Conservation (phyloP, 108 stramenopile species). For the Halocafeteria seosinensis region DNA sequence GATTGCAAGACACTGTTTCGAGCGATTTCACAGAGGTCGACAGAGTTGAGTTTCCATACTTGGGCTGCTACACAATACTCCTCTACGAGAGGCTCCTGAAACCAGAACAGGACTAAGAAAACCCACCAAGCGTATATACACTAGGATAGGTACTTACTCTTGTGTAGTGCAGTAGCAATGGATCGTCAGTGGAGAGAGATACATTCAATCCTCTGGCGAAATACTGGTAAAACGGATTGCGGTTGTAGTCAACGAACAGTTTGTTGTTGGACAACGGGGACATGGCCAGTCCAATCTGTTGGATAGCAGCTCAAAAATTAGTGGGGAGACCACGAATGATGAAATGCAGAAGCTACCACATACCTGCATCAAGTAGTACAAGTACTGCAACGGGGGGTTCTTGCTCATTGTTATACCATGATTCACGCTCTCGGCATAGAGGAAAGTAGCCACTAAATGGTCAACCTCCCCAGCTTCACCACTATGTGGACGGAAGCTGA, state of each 20-base stretch:
- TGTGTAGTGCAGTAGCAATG: constrained; percentile 86
- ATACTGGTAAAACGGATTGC: constrained; percentile 76
- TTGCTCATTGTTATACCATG: constrained; percentile 89
- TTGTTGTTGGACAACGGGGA: constrained; percentile 91
- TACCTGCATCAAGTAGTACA: constrained; percentile 91
- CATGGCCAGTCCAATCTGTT: constrained; percentile 69
- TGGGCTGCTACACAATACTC: constrained; percentile 92
- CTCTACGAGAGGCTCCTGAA: constrained; percentile 82
- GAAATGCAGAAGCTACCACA: too few relatives aligned
- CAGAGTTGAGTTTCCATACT: constrained; percentile 83
- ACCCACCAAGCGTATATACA: too few relatives aligned
- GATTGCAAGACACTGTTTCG: constrained; percentile 80
- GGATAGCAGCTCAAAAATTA: too few relatives aligned
- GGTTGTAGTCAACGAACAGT: constrained; percentile 78
- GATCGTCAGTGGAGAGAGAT: constrained; percentile 91
- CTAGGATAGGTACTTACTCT: too few relatives aligned
- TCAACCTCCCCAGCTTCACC: constrained; percentile 91
- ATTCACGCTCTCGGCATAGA: constrained; percentile 79
- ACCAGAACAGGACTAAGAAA: too few relatives aligned
- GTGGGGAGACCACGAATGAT: too few relatives aligned
- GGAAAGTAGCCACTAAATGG: constrained; percentile 84
- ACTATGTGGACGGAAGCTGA: constrained; percentile 78
- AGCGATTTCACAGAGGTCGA: constrained; percentile 90
- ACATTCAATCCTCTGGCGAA: constrained; percentile 74
- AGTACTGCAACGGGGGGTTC: constrained; percentile 76